Evolutionary conservation across 306 rosid species (phyloP), one percentile per base, ranked within the genome.

Genomic region (Ormosia semicastrata): DNA sequence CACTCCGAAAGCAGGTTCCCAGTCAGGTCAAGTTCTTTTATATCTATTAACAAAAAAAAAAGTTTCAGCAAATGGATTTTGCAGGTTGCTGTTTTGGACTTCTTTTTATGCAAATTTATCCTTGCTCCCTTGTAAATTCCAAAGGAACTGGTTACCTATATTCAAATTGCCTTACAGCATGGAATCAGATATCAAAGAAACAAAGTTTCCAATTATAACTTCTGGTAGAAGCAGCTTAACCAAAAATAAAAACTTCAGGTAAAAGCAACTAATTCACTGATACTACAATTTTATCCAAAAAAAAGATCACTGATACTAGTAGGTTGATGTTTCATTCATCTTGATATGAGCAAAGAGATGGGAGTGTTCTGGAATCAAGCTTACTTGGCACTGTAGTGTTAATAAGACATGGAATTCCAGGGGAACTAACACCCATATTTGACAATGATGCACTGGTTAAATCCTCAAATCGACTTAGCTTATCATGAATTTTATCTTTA

Each of bases 1-100:
- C 99, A 93, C 65, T 93, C 91, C 9, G 91, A 92, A 59, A 95
- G 88, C 71, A 95, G 86, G 89, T 93, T 95, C 87, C 98, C 98
- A 15, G 96, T 92, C 85, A 93, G 88, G 86, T 93, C 98, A 73
- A 95, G 97, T 89, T 88, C 94, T 85, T 84, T 89, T 50, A 93
- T 66, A 87, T 90, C 99, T 95, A 87, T 82, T 70, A 87, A 78
- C 30, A 34, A 75, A 76, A 73, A 60, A 71, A 86, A 67, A 53
- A 15, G 8, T 12, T 74, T 58, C 71, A 79, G 64, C 41, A 46
- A 73, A 84, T 30, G 43, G 40, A 66, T 39, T 40, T 50, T 47
- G 82, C 44, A 32, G 32, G 18, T 57, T 44, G 56, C 7, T 3
- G 3, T 29, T 53, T 78, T 39, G 7, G 24, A 52, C 47, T 78